These are phyloP conservation scores for Talaromyces sp. DNA, from an alignment of 2,329 filamentous ascomycete species.

Conservation along the genomic window DNA sequence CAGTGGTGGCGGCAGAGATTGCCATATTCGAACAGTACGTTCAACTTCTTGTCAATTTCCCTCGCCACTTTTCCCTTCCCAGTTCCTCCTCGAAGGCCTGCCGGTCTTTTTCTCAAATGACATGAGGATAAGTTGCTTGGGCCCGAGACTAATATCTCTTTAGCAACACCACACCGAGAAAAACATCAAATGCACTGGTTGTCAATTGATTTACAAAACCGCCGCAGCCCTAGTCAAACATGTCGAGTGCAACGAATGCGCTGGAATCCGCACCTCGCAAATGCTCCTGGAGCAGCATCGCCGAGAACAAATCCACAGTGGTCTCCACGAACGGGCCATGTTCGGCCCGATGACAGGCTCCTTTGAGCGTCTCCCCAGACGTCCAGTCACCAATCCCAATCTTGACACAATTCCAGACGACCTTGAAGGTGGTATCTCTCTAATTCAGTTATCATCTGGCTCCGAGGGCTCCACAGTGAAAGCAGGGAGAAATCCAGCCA, in stretches of 20 bases:
- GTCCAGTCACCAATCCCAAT: neutral
- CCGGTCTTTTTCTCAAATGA: no score
- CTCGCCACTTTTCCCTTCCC: no score
- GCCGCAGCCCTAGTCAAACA: conserved; percentile 57
- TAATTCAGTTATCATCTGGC: no score
- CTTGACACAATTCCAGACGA: neutral
- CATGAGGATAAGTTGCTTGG: no score
- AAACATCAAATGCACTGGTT: conserved; percentile 53
- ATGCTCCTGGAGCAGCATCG: conserved; percentile 39
- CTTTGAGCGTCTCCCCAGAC: neutral
- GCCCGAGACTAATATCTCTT: no score
- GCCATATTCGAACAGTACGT: conserved; percentile 56
- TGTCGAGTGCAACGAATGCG: conserved; percentile 57
- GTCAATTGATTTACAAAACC: conserved; percentile 49
- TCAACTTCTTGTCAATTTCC: neutral
- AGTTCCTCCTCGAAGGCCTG: no score
- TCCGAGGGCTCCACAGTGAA: no score
- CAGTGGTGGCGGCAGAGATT: conserved; percentile 53
- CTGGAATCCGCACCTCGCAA: conserved; percentile 42
- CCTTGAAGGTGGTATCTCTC: no score
- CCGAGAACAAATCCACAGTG: neutral
- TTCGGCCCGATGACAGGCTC: neutral
- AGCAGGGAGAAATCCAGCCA: no score
- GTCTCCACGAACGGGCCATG: neutral
- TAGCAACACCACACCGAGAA: conserved; percentile 56